Base-by-base conservation (phyloP, 2,329 filamentous ascomycete species). In the Ascochyta pisi region DNA sequence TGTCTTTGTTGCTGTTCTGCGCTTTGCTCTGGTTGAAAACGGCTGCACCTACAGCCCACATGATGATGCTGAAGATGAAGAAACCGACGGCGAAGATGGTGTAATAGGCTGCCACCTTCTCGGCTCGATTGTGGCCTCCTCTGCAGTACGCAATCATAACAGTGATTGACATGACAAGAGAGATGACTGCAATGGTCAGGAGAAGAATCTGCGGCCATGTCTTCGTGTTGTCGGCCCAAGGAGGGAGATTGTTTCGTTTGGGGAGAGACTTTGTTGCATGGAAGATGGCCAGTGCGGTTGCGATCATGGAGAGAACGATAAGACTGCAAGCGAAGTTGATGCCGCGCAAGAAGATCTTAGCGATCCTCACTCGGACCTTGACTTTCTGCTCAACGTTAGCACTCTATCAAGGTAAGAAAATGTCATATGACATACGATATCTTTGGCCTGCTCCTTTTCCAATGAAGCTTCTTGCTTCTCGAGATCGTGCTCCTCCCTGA, bases 271-370 rank as follows among this genome's bases (percentile, higher is more conserved):
- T 91, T 56, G 95, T 97, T 45, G 92, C 85, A 76, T 95, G 92
- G 86, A 99, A 99, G 76, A 99, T 93, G 65, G 87, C 81, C 71
- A 99, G 91, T 3, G 91, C 92, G n/a, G 91, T 86, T 13, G 90
- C 88, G 50, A 99, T 81, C 86, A 99, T 94, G 60, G 92, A 83
- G 54, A 99, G 84, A 63, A 99, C 91, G 73, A 99, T 97, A 58
- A 98, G 83, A 76, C 91, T 94, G 82, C 95, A 99, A 77, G 91
- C 92, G 77, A 99, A 98, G 83, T 94, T 97, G 79, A 98, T 90
- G 53, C 92, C 89, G 63, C 95, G 89, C n/a, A 99, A 87, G 60
- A 96, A 86, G 68, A 98, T 89, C 81, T 99, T 99, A 66, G 94
- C 95, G 77, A 98, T 83, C 42, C 95, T 88, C 31, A 98, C 93